phyloP scores from a whole-genome alignment of 768 basidiomycete species.

The Amanita pallidorosea region DNA sequence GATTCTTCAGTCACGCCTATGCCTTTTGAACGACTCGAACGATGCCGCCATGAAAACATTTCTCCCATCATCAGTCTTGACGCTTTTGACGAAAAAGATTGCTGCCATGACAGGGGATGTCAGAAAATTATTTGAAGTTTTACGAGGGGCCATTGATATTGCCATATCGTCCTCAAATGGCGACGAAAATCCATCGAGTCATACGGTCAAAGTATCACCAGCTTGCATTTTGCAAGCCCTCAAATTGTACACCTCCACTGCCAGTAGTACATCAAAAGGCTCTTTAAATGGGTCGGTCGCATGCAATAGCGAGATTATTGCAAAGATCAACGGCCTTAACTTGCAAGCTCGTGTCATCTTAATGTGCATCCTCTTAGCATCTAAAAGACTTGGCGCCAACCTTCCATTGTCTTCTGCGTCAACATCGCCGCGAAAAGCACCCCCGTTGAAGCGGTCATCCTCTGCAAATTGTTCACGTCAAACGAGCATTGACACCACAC shows the following conservation, averaged over 20 bases:
- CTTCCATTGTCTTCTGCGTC: slow-evolving; percentile 37
- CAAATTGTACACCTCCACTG: slow-evolving; percentile 53
- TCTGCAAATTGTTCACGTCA: slow-evolving; percentile 18
- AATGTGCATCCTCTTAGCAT: slow-evolving; percentile 51
- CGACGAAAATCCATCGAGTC: slow-evolving; percentile 22
- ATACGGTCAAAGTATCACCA: slow-evolving; percentile 44
- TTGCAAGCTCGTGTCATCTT: slow-evolving; percentile 68
- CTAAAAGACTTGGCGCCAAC: slow-evolving; percentile 47
- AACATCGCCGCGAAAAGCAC: slow-evolving; percentile 23
- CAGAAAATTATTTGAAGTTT: slow-evolving; percentile 67
- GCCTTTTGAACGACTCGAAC: slow-evolving; percentile 32
- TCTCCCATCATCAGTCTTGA: slow-evolving; percentile 52
- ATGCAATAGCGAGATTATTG: slow-evolving; percentile 49
- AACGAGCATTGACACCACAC: slow-evolving; percentile 39
- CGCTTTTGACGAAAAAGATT: slow-evolving; percentile 68
- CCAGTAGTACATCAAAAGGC: slow-evolving; percentile 15
- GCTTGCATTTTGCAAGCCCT: slow-evolving; percentile 63
- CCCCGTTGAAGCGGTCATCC: slow-evolving; percentile 42
- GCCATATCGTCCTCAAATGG: slow-evolving; percentile 28
- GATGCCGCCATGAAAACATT: slow-evolving; percentile 36
- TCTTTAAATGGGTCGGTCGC: slow-evolving; percentile 12
- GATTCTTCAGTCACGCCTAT: slow-evolving; percentile 58
- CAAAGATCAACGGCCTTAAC: slow-evolving; percentile 58
- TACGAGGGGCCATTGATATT: slow-evolving; percentile 70
- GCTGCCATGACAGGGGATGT: slow-evolving; percentile 81